These are phyloP conservation scores for Fimicolochytrium jonesii DNA, from an alignment of 192 early-diverging fungal species.

Conservation along the genomic window DNA sequence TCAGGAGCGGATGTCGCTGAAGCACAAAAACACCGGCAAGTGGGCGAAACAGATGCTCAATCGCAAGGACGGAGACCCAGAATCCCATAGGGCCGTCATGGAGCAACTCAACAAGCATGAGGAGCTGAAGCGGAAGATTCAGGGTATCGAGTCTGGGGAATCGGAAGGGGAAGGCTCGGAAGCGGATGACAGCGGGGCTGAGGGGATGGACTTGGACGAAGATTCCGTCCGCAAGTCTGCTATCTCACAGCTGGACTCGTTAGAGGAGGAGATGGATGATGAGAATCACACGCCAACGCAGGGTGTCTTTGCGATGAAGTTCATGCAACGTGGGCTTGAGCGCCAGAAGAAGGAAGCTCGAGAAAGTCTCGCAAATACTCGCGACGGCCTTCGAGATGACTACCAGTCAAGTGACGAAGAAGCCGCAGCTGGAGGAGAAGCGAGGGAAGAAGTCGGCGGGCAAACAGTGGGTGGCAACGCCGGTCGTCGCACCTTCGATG, in stretches of 20 bases:
- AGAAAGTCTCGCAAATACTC: constrained; percentile 7
- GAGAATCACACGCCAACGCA: constrained; percentile 51
- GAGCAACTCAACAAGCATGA: constrained; percentile 82
- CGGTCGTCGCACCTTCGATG: constrained; percentile 65
- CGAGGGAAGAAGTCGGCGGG: constrained; percentile 48
- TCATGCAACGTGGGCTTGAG: constrained; percentile 80
- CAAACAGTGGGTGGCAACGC: constrained; percentile 45
- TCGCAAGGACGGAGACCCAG: constrained; percentile 24
- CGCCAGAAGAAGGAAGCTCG: constrained; percentile 32
- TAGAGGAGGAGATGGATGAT: constrained; percentile 44
- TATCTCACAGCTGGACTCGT: constrained; percentile 28
- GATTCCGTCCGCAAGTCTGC: background rate
- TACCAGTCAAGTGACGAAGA: constrained; percentile 23
- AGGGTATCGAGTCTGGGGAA: constrained; percentile 59
- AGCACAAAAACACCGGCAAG: constrained; percentile 93
- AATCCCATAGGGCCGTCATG: constrained; percentile 71
- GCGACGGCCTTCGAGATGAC: constrained; percentile 11
- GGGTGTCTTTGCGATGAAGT: constrained; percentile 94
- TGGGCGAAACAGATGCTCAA: constrained; percentile 85
- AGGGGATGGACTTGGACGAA: constrained; percentile 16
- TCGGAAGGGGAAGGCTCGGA: constrained; percentile 56
- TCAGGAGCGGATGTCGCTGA: constrained; percentile 86
- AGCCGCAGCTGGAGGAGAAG: constrained; percentile 17
- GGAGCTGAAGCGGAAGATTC: constrained; percentile 74
- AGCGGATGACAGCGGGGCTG: constrained; percentile 48